phyloP scores from a whole-genome alignment of 163 green algal species.

The Scenedesmus sp. region DNA sequence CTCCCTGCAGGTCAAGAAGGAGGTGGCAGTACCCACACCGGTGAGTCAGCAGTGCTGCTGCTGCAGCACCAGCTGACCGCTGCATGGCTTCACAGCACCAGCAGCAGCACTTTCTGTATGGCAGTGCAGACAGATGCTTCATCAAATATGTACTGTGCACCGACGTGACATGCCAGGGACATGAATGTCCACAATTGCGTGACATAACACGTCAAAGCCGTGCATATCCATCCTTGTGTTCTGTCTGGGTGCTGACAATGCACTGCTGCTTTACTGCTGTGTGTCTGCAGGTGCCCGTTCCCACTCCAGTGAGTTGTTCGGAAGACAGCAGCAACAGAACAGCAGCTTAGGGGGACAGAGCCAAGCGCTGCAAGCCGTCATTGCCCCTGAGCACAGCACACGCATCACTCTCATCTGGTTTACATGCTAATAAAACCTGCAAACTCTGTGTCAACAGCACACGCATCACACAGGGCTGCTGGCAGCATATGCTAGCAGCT shows the following conservation, averaged over 20 bases:
- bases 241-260: no score
- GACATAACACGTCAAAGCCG: no score
- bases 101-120: background rate
- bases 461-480: no score
- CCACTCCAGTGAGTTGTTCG: background rate
- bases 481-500: no score
- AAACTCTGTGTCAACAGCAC: background rate
- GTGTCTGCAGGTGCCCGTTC: background rate
- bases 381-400: no score
- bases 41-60: background rate
- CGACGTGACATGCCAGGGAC: no score
- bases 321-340: background rate
- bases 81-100: background rate
- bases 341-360: background rate
- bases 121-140: no score
- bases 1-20: background rate
- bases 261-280: background rate
- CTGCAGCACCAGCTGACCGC: background rate
- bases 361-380: background rate
- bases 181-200: no score
- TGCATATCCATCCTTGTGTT: no score
- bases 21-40: background rate
- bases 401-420: no score
- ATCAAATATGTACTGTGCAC: no score
- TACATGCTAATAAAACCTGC: no score